Evolutionary conservation across 768 basidiomycete genomes (phyloP), one percentile per base, ranked within the genome.

Genomic region (Dacryopinax spathularia): DNA sequence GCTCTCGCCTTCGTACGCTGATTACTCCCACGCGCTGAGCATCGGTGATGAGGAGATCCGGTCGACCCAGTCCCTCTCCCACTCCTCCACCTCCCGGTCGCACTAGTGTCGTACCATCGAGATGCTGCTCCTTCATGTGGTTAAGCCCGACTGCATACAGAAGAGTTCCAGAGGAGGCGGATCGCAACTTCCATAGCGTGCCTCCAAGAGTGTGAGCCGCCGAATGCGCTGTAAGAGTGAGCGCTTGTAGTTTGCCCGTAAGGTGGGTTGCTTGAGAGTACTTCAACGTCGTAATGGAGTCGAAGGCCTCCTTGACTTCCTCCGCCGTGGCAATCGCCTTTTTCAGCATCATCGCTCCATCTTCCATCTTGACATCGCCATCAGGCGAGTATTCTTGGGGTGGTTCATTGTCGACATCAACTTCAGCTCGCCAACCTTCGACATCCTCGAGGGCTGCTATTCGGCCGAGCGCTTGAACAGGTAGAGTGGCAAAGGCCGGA

Each of bases 101-200:
- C 69, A 91, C 82, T 35, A 95, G 81, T 1, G 95, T 87, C 0
- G 94, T 94, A 34, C 92, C 92, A 67, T 98, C 93, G 33, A 99
- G 79, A 76, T 97, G 95, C 34, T 94, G 84, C 72, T 99, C 96
- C 62, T 84, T 83, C 82, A 91, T 94, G 73, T 99, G 96, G 73
- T 98, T 98, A 78, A 97, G 80, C 68, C 92, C 84, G 18, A 97
- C 90, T 9, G 93, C 93, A 72, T 99, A 97, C 27, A 98, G 78
- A 34, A 98, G 87, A 2, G 96, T 97, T 2, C 94, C 95, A 12
- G 91, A 90, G 0, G 93, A 92, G 1, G 96, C 93, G 0, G 94
- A 97, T n/a, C 96, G 86, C 66, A 99, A 88, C 72, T 97, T 97
- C 93, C 93, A 98, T 66, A 99, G 89, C 4, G 94, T 91, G 43